These are phyloP conservation scores for Acacia confusa DNA, from an alignment of 306 rosid genomes.

Conservation along the genomic window DNA sequence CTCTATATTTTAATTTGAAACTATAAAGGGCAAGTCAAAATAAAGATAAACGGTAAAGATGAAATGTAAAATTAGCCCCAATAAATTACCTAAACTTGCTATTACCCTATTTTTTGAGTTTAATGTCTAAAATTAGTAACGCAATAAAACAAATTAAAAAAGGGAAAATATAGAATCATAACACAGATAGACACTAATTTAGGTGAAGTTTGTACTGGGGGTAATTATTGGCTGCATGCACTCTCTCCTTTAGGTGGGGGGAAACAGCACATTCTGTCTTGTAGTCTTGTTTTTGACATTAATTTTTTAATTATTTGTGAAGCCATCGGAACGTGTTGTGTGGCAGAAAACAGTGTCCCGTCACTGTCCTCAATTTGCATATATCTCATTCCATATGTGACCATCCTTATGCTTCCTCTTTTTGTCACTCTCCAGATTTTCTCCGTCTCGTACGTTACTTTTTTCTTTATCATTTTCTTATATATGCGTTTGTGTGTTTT, in stretches of 20 bases:
- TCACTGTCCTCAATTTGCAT: constrained; percentile 13
- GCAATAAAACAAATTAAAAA: not conserved
- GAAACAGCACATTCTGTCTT: not conserved
- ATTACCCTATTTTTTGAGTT: not conserved
- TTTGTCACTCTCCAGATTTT: constrained; percentile 3
- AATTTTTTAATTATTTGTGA: not conserved
- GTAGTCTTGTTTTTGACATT: constrained; percentile 1
- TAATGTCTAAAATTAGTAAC: not conserved
- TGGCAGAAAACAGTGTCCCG: constrained; percentile 8
- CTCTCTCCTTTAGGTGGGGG: not conserved
- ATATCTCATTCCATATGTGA: not conserved
- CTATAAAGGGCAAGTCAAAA: too few species aligned
- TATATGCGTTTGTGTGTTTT: not conserved
- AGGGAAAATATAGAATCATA: too few species aligned
- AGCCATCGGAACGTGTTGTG: constrained; percentile 3
- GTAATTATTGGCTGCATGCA: not conserved
- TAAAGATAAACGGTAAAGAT: too few species aligned
- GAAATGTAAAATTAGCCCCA: too few species aligned
- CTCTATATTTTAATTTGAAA: too few species aligned
- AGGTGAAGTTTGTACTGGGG: not conserved
- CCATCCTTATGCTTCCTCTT: not conserved
- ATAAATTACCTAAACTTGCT: not conserved
- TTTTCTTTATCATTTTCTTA: not conserved
- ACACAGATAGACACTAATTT: not conserved
- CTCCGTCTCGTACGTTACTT: not conserved